Evolutionary conservation across 352 stramenopile genomes (phyloP).

Genomic region (Pythium pectinolyticum): DNA sequence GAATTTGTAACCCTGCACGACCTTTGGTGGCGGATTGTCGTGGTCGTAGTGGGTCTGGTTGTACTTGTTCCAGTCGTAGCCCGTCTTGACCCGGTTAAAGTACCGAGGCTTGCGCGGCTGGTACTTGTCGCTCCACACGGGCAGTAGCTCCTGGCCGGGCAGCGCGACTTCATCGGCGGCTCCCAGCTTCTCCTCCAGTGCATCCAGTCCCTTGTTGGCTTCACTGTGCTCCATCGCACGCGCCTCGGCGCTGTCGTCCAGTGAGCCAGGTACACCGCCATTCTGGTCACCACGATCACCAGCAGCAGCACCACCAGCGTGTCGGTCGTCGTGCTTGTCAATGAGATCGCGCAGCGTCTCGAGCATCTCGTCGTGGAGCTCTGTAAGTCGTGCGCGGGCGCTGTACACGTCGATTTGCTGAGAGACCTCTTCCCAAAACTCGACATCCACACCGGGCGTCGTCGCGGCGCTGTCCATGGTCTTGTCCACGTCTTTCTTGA

Average conservation of each 20-base stretch:
- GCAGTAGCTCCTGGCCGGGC: slow-evolving; percentile 47
- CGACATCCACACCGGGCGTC: slow-evolving; percentile 81
- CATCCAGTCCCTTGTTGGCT: slow-evolving; percentile 61
- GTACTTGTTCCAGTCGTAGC: slow-evolving; percentile 99
- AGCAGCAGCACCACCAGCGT: slow-evolving; percentile 30
- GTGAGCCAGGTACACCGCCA: slow-evolving; percentile 1
- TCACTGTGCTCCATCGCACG: slow-evolving; percentile 65
- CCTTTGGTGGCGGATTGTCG: slow-evolving; percentile 99
- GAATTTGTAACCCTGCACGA: slow-evolving; percentile 99
- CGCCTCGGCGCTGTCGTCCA: slow-evolving; percentile 67
- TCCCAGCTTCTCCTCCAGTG: slow-evolving; percentile 78
- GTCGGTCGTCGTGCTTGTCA: slow-evolving; percentile 74
- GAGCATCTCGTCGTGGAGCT: slow-evolving; percentile 95
- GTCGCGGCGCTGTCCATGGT: slow-evolving; percentile 62
- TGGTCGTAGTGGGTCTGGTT: slow-evolving; percentile 99
- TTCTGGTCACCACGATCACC: slow-evolving; percentile 30
- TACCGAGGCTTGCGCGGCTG: slow-evolving; percentile 97
- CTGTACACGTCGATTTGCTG: slow-evolving; percentile 92
- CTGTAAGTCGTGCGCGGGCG: slow-evolving; percentile 82
- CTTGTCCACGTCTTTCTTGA: slow-evolving; percentile 62
- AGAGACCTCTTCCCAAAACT: slow-evolving; percentile 94
- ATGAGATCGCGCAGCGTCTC: slow-evolving; percentile 90
- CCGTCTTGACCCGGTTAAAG: slow-evolving; percentile 99
- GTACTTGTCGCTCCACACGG: slow-evolving; percentile 96
- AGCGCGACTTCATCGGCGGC: slow-evolving; percentile 91